These are phyloP conservation scores for Cornus suecica DNA, from an alignment of 148 eudicot genomes.

Conservation along the genomic window DNA sequence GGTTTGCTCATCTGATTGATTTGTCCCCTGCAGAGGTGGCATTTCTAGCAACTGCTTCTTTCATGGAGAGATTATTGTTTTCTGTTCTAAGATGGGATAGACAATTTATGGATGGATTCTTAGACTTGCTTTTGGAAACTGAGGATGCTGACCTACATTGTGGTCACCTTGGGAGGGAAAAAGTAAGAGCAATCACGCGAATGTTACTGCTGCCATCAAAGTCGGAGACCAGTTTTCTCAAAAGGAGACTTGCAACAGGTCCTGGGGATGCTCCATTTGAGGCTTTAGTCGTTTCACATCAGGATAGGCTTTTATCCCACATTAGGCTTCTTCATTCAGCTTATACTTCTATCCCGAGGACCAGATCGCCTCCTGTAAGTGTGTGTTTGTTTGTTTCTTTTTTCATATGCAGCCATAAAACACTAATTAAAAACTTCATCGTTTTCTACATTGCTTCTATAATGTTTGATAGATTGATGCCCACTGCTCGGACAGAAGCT, in stretches of 20 bases:
- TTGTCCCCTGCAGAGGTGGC: conserved; percentile 75
- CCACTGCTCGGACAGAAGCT: conserved; percentile 85
- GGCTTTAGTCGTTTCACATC: conserved; percentile 69
- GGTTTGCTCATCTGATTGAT: conserved; percentile 74
- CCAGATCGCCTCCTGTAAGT: conserved; percentile 92
- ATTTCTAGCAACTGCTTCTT: conserved; percentile 66
- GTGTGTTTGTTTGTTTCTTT: conserved; percentile 5
- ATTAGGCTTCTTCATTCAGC: conserved; percentile 71
- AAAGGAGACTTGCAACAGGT: conserved; percentile 63
- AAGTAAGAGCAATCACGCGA: conserved; percentile 84
- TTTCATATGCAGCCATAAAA: not conserved
- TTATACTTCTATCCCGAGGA: conserved; percentile 73
- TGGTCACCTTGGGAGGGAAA: conserved; percentile 50
- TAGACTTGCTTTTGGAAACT: conserved; percentile 53
- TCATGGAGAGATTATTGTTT: conserved; percentile 81
- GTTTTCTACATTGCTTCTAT: not conserved
- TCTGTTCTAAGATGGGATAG: conserved; percentile 52
- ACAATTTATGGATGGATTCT: conserved; percentile 44
- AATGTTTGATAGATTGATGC: conserved; percentile 54
- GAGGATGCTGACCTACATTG: conserved; percentile 41
- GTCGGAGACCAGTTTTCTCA: conserved; percentile 39
- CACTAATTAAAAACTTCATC: not conserved
- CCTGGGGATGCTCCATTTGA: conserved; percentile 68
- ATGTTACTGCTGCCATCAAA: conserved; percentile 81
- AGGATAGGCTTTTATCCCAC: conserved; percentile 79